Evolutionary conservation across 2,329 filamentous ascomycete species (phyloP).

Genomic region (Hypomyces rosellus): DNA sequence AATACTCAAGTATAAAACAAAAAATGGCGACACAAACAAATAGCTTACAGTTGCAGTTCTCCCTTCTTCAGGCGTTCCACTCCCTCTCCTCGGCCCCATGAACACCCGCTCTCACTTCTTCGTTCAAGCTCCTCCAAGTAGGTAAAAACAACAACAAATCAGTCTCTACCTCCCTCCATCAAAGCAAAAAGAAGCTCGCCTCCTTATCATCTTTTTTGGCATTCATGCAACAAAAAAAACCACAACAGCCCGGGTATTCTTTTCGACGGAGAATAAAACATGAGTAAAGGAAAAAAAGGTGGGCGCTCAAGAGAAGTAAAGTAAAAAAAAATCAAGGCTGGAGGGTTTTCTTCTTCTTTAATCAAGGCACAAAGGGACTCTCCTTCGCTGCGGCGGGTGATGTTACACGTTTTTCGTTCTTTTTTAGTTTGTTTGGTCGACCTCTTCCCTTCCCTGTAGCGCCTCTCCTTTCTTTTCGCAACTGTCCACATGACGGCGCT

Average conservation of each 20-base stretch:
- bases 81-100: too few species aligned
- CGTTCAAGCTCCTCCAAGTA: too few species aligned
- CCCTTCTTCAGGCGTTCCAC: not conserved
- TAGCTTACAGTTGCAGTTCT: not conserved
- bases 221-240: too few species aligned
- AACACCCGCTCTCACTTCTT: too few species aligned
- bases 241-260: not conserved
- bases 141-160: too few species aligned
- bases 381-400: too few species aligned
- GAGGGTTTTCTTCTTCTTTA: not conserved
- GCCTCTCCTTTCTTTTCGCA: too few species aligned
- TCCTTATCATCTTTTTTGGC: not conserved
- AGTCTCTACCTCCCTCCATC: not conserved
- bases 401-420: too few species aligned
- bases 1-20: not conserved
- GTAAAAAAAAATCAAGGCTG: constrained; percentile 3
- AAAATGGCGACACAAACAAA: not conserved
- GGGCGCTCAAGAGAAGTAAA: not conserved
- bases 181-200: constrained; percentile 13
- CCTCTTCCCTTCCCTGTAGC: too few species aligned
- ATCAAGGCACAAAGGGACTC: too few species aligned
- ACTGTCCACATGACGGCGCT: too few species aligned
- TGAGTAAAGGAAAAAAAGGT: not conserved
- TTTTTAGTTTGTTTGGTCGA: too few species aligned
- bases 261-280: not conserved